Percentiles rank a stretch among this genome's conserved stretches.
phyloP scores from a whole-genome alignment of 108 stramenopile species.

The Nannochloropsis oceanica region DNA sequence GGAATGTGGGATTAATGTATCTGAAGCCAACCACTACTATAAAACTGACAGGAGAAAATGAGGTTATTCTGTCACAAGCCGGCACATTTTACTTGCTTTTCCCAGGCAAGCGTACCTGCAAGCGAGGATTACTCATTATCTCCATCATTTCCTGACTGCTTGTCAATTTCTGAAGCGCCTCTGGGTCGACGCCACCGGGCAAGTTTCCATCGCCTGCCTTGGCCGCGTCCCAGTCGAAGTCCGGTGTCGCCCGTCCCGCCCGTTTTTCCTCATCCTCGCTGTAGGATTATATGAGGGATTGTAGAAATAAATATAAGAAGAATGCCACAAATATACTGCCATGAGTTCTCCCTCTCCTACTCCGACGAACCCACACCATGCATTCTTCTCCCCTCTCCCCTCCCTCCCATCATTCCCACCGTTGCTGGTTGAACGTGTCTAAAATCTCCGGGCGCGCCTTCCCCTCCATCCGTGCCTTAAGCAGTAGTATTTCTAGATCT shows the following conservation, averaged over 20 bases:
- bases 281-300: background rate
- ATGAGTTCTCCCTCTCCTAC: background rate
- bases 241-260: background rate
- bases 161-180: background rate
- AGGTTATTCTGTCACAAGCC: too few species aligned
- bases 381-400: background rate
- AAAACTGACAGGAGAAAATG: too few species aligned
- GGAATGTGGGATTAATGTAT: background rate
- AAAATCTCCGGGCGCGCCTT: background rate
- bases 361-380: background rate
- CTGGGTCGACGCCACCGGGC: background rate
- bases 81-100: too few species aligned
- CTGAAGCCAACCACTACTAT: too few species aligned
- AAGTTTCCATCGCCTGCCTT: background rate
- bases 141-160: background rate
- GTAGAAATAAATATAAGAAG: background rate
- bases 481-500: background rate
- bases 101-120: background rate
- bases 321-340: background rate
- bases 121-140: background rate
- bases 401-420: background rate
- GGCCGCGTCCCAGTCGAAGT: background rate
- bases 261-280: background rate
- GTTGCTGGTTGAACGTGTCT: background rate
- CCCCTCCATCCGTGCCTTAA: background rate